Evolutionary conservation across 371 early-diverging fungal genomes (phyloP).

Genomic region (Lichtheimia ramosa): DNA sequence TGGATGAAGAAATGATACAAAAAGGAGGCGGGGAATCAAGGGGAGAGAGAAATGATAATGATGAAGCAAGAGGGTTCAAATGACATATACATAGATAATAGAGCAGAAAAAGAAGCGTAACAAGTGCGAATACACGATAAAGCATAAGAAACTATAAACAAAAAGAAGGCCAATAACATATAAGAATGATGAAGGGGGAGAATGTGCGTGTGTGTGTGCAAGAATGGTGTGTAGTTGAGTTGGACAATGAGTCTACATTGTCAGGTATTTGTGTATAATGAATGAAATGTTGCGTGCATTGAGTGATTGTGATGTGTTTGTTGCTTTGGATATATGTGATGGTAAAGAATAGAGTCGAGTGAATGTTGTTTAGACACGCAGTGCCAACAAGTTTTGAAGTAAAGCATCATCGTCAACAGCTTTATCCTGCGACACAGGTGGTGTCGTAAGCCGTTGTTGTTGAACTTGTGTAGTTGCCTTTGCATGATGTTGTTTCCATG

Average conservation of each 20-base stretch:
- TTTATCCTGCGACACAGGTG: conserved; percentile 3
- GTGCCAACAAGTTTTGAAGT: conserved; percentile 8
- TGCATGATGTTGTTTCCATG: conserved; percentile 4
- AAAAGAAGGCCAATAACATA: conserved; percentile 16
- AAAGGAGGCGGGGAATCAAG: conserved; percentile 3
- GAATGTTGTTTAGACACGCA: conserved; percentile 10
- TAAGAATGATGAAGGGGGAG: conserved; percentile 3
- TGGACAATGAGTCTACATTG: conserved; percentile 15
- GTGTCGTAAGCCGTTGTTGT: conserved; percentile 8
- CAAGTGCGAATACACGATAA: conserved; percentile 10
- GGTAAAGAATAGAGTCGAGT: too few relatives aligned
- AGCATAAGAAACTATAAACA: conserved; percentile 8
- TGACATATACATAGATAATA: conserved; percentile 10
- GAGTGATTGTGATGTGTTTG: not conserved
- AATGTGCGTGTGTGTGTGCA: not conserved
- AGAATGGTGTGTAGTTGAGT: not conserved
- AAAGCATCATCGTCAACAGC: conserved; percentile 5
- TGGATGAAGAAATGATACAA: not conserved
- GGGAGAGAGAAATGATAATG: not conserved
- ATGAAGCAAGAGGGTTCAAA: not conserved
- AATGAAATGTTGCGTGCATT: not conserved
- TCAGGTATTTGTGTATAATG: conserved; percentile 5
- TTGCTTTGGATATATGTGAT: too few relatives aligned
- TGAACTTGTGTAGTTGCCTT: not conserved
- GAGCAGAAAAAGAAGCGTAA: conserved; percentile 11